These are phyloP conservation scores for Gossypium mustelinum DNA, from an alignment of 345 rosid species.

Conservation along the genomic window DNA sequence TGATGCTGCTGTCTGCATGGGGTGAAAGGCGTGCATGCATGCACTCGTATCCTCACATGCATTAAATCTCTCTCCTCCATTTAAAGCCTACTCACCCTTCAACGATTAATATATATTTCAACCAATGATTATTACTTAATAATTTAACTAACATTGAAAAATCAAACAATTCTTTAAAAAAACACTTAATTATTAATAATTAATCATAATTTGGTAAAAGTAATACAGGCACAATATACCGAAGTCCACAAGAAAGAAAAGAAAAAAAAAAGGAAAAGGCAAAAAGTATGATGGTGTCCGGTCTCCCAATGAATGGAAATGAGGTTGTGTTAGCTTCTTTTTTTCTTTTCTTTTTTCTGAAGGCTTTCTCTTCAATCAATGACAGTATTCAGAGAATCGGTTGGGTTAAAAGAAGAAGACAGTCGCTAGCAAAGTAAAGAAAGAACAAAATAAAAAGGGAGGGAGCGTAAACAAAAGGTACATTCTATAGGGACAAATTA, in stretches of 20 bases:
- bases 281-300: background rate
- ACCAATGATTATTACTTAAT: background rate
- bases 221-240: no score
- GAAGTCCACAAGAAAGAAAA: background rate
- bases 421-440: constrained; percentile 6
- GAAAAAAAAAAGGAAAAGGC: background rate
- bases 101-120: background rate
- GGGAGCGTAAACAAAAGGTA: background rate
- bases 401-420: constrained; percentile 5
- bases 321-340: background rate
- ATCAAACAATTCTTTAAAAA: background rate
- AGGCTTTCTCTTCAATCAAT: constrained; percentile 15
- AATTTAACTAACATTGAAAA: background rate
- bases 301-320: background rate
- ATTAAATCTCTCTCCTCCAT: background rate
- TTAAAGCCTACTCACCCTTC: background rate
- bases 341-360: background rate
- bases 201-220: no score
- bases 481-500: constrained; percentile 2
- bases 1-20: constrained; percentile 41
- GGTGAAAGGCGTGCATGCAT: constrained; percentile 37
- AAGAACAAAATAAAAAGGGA: background rate
- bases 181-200: background rate
- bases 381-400: constrained; percentile 3
- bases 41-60: constrained; percentile 24